A percentile compares a stretch with the other conserved stretches of the same genome.
These are phyloP conservation scores for Curvularia sp. DNA, from an alignment of 2,329 filamentous ascomycete species.

Conservation along the genomic window DNA sequence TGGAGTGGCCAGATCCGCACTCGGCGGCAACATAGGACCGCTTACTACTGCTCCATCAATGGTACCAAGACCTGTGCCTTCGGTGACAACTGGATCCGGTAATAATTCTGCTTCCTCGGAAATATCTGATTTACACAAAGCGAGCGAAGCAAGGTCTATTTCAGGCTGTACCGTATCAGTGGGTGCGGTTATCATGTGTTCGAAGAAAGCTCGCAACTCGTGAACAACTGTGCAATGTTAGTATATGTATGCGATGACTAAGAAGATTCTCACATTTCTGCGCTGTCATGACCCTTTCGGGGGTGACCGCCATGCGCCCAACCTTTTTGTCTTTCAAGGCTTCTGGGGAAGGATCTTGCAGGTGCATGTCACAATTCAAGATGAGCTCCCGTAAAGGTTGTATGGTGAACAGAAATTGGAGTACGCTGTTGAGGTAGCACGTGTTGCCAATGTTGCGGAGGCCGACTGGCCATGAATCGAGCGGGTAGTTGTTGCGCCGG, in stretches of 20 bases:
- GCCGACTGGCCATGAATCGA: conserved; percentile 75
- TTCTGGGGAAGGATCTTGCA: conserved; percentile 70
- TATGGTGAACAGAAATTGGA: conserved; percentile 94
- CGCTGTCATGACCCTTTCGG: conserved; percentile 64
- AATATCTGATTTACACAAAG: conserved; percentile 68
- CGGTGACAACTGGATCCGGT: conserved; percentile 55
- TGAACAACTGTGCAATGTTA: conserved; percentile 67
- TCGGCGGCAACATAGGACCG: conserved; percentile 55
- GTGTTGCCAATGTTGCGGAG: conserved; percentile 96
- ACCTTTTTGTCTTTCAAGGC: conserved; percentile 72
- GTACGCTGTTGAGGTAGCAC: conserved; percentile 94
- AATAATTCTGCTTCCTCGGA: conserved; percentile 43
- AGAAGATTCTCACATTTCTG: conserved; percentile 74
- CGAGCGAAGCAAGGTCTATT: conserved; percentile 79
- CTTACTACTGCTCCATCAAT: conserved; percentile 55
- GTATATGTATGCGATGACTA: background rate
- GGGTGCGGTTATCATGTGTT: conserved; percentile 70
- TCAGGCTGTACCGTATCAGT: conserved; percentile 71
- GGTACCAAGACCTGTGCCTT: conserved; percentile 48
- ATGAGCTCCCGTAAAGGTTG: conserved; percentile 81
- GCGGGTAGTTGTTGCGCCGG: conserved; percentile 38
- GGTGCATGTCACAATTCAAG: conserved; percentile 73
- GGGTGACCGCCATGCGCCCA: conserved; percentile 72
- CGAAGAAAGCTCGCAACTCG: conserved; percentile 74
- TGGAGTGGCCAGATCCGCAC: background rate